Evolutionary conservation across 148 eudicot genomes (phyloP), one percentile per base, ranked within the genome.

Genomic region (Suaeda aralocaspica): DNA sequence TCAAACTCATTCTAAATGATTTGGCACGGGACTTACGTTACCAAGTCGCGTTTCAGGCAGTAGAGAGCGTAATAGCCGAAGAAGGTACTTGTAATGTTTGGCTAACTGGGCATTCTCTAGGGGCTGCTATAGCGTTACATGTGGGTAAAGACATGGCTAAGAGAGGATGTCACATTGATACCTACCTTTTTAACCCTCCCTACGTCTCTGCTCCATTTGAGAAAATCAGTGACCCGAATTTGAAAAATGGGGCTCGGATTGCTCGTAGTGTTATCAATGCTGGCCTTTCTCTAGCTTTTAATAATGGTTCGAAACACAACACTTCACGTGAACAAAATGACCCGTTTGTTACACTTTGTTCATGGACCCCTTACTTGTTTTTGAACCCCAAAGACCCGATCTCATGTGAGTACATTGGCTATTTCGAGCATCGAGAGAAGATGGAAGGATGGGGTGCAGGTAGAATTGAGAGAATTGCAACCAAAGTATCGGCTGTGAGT

Each of bases 171-270:
- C 78, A 34, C 44, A 58, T 87, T 22, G 97, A 91, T 61, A 74
- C 92, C 0, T 91, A 84, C 76, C 86, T 91, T 5, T 91, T 91
- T 71, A 89, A 91, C 72, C 95, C 97, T 21, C 97, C 97, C 0
- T 89, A 81, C 64, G 29, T 66, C 3, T 80, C 88, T 30, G 72
- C 74, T 1, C 92, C 92, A 1, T 16, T 89, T 4, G 89, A 87
- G 69, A 70, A 58, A 24, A 51, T 92, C 33, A 69, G 67, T 42
- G 78, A 76, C 66, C 74, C 75, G 30, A 78, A 48, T 5, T 1
- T 85, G 63, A 92, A 81, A 72, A 72, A 70, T 21, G 83, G 89
- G 42, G 63, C 84, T 18, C 85, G 95, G 19, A 66, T 80, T 22
- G 81, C 81, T 0, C 78, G 63, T 15, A 86, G 86, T 44, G 74